Evolutionary conservation across 768 basidiomycete genomes (phyloP).

Genomic region (Myochromella boudieri): DNA sequence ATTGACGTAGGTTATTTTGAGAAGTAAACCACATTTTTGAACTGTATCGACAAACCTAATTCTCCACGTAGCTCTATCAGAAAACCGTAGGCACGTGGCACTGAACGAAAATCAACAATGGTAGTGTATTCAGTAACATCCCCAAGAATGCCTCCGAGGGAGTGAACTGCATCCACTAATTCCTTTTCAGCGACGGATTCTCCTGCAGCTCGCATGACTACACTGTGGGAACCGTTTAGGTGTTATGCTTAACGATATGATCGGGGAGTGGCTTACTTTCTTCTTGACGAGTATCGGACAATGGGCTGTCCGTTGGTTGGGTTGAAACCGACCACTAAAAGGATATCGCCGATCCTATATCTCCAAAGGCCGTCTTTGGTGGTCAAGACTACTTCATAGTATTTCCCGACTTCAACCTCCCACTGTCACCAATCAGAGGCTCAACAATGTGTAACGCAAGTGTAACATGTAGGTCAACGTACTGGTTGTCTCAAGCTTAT

Average conservation of each 20-base stretch:
- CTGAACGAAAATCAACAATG: constrained; percentile 10
- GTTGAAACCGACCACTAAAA: constrained; percentile 6
- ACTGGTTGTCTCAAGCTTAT: not conserved
- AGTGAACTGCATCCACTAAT: constrained; percentile 3
- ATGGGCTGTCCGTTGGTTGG: constrained; percentile 8
- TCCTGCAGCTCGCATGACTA: constrained; percentile 7
- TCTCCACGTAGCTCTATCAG: constrained; percentile 11
- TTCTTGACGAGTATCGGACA: constrained; percentile 7
- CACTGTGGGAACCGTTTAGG: not conserved
- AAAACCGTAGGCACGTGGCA: constrained; percentile 11
- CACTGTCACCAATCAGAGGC: constrained; percentile 1
- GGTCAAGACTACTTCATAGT: constrained; percentile 10
- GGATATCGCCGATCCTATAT: constrained; percentile 10
- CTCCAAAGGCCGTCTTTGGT: constrained; percentile 12
- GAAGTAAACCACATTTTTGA: not conserved
- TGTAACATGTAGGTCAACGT: not conserved
- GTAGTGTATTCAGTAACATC: constrained; percentile 15
- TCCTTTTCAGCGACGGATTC: constrained; percentile 16
- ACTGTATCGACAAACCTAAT: constrained; percentile 1
- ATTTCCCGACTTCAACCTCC: constrained; percentile 6
- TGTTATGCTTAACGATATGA: not conserved
- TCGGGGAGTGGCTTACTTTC: constrained; percentile 1
- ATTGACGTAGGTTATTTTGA: not conserved
- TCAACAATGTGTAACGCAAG: too few relatives aligned
- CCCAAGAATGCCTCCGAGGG: constrained; percentile 7